A percentile compares a stretch with the other conserved stretches of the same genome.
phyloP scores from a whole-genome alignment of 306 rosid species.

The Malus fusca region DNA sequence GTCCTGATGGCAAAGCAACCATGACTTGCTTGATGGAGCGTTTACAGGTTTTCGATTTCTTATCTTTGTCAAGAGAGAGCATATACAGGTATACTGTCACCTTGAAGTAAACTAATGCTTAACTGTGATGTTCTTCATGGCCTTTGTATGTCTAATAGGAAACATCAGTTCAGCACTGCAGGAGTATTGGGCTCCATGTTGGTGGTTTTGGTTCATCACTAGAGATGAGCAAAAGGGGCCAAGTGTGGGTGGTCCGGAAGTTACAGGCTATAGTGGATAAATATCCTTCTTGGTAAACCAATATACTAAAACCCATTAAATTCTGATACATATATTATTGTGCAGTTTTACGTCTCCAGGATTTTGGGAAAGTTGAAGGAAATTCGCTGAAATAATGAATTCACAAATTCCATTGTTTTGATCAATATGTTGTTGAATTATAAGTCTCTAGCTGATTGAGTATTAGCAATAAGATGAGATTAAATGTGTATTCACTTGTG shows the following conservation, averaged over 20 bases:
- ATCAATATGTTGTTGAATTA: not conserved
- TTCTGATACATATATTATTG: not conserved
- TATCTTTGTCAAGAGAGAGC: not conserved
- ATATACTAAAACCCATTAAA: not conserved
- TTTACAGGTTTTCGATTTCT: constrained; percentile 7
- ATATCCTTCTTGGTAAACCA: constrained; percentile 20
- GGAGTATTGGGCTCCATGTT: constrained; percentile 2
- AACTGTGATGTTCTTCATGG: not conserved
- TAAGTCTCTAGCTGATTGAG: too few relatives aligned
- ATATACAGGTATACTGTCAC: not conserved
- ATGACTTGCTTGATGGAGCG: constrained; percentile 5
- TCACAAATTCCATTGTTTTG: not conserved
- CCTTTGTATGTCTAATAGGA: not conserved
- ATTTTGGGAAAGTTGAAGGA: too few relatives aligned
- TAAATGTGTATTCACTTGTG: too few relatives aligned
- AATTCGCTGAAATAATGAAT: too few relatives aligned
- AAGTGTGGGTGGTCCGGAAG: constrained; percentile 13
- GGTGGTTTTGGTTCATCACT: constrained; percentile 8
- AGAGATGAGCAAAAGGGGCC: constrained; percentile 15
- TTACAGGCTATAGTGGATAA: constrained; percentile 4
- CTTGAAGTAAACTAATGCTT: not conserved
- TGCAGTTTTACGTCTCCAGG: not conserved
- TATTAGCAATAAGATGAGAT: too few relatives aligned
- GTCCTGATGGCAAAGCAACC: constrained; percentile 11
- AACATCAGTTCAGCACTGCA: constrained; percentile 17